Conservation (phyloP, 1,284 basidiomycete genomes). For the Trichosporon coremiiforme region DNA sequence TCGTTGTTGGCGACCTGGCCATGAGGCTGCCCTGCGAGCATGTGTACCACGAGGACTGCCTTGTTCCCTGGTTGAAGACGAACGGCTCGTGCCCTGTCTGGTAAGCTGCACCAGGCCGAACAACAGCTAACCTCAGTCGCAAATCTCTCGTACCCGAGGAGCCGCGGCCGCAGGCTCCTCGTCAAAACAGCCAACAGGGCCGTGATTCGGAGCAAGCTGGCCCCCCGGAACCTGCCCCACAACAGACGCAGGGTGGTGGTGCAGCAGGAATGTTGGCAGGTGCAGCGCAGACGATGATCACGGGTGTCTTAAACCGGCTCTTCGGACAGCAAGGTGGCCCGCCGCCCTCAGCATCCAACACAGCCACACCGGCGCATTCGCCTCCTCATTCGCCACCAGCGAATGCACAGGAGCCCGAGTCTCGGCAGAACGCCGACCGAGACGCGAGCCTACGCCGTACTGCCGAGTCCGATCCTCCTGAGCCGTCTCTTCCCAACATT, state of each 20-base stretch:
- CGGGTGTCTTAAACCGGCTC: constrained; percentile 43
- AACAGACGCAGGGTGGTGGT: neutral
- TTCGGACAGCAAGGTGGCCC: constrained; percentile 44
- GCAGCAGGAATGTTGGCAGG: neutral
- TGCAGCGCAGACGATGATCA: constrained; percentile 34
- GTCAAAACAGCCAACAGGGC: neutral
- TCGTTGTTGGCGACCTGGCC: constrained; percentile 45
- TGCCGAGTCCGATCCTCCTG: neutral
- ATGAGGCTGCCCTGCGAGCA: constrained; percentile 53
- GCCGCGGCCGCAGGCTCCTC: neutral
- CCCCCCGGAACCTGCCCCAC: neutral
- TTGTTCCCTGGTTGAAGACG: constrained; percentile 53
- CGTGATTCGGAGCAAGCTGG: neutral
- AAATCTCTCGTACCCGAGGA: constrained; percentile 24
- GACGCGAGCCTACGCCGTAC: neutral
- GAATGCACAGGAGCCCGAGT: neutral
- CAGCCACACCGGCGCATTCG: neutral
- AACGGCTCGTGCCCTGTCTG: constrained; percentile 57
- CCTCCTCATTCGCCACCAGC: neutral
- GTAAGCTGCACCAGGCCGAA: constrained; percentile 32
- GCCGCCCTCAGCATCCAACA: neutral
- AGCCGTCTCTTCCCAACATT: neutral
- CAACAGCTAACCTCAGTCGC: constrained; percentile 32
- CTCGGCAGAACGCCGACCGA: neutral
- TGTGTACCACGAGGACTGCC: constrained; percentile 54